Percentiles rank a stretch among this genome's conserved stretches.
phyloP scores from a whole-genome alignment of 441 rosid genomes.

The Arabidopsis lyrata region DNA sequence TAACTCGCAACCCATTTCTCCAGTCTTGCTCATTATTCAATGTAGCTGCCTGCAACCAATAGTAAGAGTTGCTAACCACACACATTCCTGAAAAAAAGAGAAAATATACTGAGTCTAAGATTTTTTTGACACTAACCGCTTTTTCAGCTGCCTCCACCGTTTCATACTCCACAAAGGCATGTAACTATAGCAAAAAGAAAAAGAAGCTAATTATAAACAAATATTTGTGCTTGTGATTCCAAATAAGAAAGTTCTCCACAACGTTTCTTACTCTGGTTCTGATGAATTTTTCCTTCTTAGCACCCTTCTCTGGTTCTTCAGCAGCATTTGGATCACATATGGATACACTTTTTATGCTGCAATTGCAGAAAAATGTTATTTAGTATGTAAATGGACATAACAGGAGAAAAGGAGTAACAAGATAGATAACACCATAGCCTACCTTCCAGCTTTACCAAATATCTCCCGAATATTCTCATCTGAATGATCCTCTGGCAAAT shows the following conservation, averaged over 20 bases:
- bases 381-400: constrained; percentile 7
- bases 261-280: constrained; percentile 66
- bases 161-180: constrained; percentile 90
- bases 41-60: constrained; percentile 67
- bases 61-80: constrained; percentile 20
- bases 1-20: constrained; percentile 95
- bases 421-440: constrained; percentile 34
- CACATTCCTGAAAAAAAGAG: not conserved
- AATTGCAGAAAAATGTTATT: constrained; percentile 23
- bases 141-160: constrained; percentile 86
- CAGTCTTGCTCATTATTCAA: constrained; percentile 83
- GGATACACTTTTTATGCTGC: constrained; percentile 65
- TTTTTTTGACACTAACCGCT: constrained; percentile 66
- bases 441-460: constrained; percentile 88
- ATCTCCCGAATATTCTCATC: constrained; percentile 65
- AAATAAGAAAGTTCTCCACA: constrained; percentile 10
- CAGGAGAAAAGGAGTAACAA: not conserved
- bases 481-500: constrained; percentile 92
- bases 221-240: not conserved
- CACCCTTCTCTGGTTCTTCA: constrained; percentile 66
- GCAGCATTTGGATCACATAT: constrained; percentile 64
- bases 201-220: constrained; percentile 21
- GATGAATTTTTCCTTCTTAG: constrained; percentile 57
- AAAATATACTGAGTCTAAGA: not conserved
- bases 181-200: constrained; percentile 56